Evolutionary conservation across 2,329 filamentous ascomycete genomes (phyloP).

Genomic region (Allantophomopsis cytisporea): DNA sequence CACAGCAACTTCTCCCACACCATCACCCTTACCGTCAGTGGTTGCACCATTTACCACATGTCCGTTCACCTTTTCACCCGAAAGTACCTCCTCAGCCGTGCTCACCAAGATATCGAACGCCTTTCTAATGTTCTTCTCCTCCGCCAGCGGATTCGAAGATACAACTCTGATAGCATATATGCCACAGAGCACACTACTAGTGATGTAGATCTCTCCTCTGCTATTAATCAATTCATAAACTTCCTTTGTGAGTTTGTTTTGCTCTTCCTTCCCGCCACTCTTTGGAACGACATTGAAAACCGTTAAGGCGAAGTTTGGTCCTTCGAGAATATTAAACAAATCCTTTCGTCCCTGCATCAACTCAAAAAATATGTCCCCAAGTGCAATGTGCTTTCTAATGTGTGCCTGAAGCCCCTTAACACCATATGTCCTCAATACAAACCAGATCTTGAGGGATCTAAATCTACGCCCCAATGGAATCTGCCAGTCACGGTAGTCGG

Average conservation of each 20-base stretch:
- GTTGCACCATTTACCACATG: conserved; percentile 3
- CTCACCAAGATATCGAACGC: conserved; percentile 62
- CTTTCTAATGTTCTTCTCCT: conserved; percentile 57
- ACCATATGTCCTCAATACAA: conserved; percentile 76
- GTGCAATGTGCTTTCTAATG: conserved; percentile 51
- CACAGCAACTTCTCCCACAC: conserved; percentile 5
- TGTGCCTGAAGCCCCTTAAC: conserved; percentile 62
- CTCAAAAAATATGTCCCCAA: conserved; percentile 57
- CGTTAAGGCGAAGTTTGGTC: conserved; percentile 65
- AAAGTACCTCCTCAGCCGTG: conserved; percentile 16
- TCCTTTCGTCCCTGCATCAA: conserved; percentile 46
- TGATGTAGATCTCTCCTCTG: conserved; percentile 70
- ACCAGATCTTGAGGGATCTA: conserved; percentile 87
- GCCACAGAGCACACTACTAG: conserved; percentile 59
- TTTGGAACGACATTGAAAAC: conserved; percentile 53
- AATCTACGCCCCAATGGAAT: conserved; percentile 86
- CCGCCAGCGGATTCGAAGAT: conserved; percentile 53
- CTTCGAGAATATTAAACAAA: conserved; percentile 63
- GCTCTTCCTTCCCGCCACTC: conserved; percentile 26
- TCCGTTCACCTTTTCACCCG: conserved; percentile 2
- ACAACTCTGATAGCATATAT: conserved; percentile 72
- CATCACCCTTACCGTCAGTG: conserved; percentile 2
- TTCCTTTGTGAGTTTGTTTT: conserved; percentile 56
- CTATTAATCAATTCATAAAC: conserved; percentile 66
- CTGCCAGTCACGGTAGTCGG: conserved; percentile 95